Base-by-base conservation (phyloP, 345 rosid species). In the Linum trigynum region DNA sequence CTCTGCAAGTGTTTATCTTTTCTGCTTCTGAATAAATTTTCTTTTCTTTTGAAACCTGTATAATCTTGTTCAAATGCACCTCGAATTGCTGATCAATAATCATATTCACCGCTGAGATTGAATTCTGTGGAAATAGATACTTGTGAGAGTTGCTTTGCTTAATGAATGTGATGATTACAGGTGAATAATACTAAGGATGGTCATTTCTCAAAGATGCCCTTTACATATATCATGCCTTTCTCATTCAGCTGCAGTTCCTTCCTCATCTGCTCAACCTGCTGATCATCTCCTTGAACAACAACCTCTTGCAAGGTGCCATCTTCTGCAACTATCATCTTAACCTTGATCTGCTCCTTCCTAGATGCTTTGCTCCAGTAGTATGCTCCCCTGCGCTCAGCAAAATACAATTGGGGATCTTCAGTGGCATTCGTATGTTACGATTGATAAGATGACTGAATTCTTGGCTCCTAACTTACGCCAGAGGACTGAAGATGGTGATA, bases 341-440 rank as follows among this genome's bases (percentile, higher is more conserved):
- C 97, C 72, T 92, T 86, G 55, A 92, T 87, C 82, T 92, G 87
- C 77, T 86, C 97, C 73, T 82, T 90, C 74, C 98, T 86, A 1
- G 98, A 92, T 16, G 98, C 98, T 65, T 82, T 69, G 65, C 80
- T 87, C 97, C 97, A 87, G 67, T 92, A 90, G 72, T 88, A 92
- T 15, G 77, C 91, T 55, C 98, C 97, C 40, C 97, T 92, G 83
- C 73, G 75, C 32, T 55, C 61, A 63, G 65, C 17, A 15, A 32
- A 36, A 50, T 58, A 65, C 17, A 11, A 57, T 37, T 5, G n/a
- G 12, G 2, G 38, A 39, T 9, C 10, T 6, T 38, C 16, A 3
- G 23, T 32, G 16, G 15, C 38, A 10, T 3, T 38, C 10, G 39
- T 14, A 4, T 1, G 11, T 10, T 32, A 17, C 37, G 0, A 23